Evolutionary conservation across 73 alveolate species (phyloP).

Genomic region (Paramecium bursaria): DNA sequence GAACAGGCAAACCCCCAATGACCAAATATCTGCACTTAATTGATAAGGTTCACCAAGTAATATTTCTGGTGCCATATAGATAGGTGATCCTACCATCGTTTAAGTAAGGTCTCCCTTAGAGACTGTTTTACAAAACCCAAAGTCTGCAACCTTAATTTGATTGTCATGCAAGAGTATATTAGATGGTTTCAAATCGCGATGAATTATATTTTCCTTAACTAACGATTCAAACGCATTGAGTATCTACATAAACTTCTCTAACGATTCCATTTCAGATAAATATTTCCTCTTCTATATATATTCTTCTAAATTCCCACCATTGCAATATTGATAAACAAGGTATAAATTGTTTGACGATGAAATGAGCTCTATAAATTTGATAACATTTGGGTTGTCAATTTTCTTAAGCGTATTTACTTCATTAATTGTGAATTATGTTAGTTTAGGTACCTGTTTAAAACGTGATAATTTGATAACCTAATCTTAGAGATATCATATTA

Average conservation of each 20-base stretch:
- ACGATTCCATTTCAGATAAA: constrained; percentile 54
- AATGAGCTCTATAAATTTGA: constrained; percentile 62
- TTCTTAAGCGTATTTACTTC: constrained; percentile 64
- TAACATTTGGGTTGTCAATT: constrained; percentile 58
- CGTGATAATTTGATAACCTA: constrained; percentile 58
- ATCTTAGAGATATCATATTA: not conserved
- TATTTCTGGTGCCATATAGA: constrained; percentile 75
- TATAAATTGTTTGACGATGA: constrained; percentile 60
- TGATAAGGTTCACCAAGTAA: constrained; percentile 62
- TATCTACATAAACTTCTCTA: constrained; percentile 47
- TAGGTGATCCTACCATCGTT: constrained; percentile 74
- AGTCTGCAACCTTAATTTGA: constrained; percentile 63
- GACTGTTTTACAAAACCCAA: constrained; percentile 70
- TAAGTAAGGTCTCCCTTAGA: constrained; percentile 63
- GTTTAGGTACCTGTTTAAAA: constrained; percentile 66
- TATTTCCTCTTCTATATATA: constrained; percentile 34
- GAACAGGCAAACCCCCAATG: constrained; percentile 66
- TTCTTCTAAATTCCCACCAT: constrained; percentile 71
- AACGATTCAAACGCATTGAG: constrained; percentile 64
- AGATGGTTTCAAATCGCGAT: constrained; percentile 68
- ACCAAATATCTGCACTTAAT: constrained; percentile 73
- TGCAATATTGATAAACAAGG: constrained; percentile 65
- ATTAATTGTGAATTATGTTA: constrained; percentile 66
- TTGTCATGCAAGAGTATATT: constrained; percentile 67
- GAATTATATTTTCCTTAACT: constrained; percentile 56